Evolutionary conservation across 768 basidiomycete species (phyloP), one percentile per base, ranked within the genome.

Genomic region (Phaffia tasmanica): DNA sequence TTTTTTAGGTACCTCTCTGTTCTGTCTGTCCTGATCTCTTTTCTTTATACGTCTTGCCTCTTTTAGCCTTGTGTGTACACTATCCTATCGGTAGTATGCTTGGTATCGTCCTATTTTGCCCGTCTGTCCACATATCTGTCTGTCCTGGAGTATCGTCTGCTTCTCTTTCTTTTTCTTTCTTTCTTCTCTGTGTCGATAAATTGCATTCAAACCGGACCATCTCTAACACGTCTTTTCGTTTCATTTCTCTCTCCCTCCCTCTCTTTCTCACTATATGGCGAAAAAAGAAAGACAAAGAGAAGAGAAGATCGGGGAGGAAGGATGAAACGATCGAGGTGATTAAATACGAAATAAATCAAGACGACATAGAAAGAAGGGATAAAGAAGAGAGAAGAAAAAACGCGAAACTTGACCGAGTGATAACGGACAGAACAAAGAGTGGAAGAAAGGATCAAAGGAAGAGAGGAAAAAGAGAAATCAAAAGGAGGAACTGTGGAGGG

Each of bases 231-330:
- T 88, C 65, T 85, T 91, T 19, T 83, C 85, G 50, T 86, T 87
- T 19, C 89, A 89, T 76, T 90, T 88, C 0, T 81, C 85, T 77
- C 80, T n/a, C n/a, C n/a, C n/a, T n/a, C n/a, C n/a, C n/a, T n/a
- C n/a, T 89, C 23, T 82, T 87, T 62, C 80, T 89, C 6, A 83
- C 35, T 11, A 11, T 42, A 83, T 62, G 85, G 87, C 58, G 87
- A 87, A 47, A 79, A 81, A 70, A 85, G 74, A 83, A 86, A 57
- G 88, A 83, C 11, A 29, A 30, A 57, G 57, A 18, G 57, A 32
- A 35, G 35, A 30, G 57, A 59, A 42, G 30, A 19, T 18, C 6
- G 57, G 32, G 35, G 56, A 29, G 56, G 19, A 57, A 57, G 11
- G 27, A 29, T 57, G 56, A 57, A 29, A 29, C 7, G 27, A 57